Evolutionary conservation across 495 filamentous ascomycete species (phyloP).

Genomic region (Hypoxylon fuscum): DNA sequence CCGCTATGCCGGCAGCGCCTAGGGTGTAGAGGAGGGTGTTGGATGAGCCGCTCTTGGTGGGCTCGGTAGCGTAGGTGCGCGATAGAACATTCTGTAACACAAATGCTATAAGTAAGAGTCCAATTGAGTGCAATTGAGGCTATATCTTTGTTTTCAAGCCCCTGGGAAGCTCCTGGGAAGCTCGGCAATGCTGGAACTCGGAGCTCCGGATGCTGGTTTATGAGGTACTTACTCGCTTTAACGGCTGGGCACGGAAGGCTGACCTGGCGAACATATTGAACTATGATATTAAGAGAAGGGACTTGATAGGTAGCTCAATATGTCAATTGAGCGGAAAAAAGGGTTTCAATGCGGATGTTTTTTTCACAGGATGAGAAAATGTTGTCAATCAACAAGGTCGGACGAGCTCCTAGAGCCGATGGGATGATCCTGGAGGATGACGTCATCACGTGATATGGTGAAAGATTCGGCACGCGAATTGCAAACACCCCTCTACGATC

Average conservation of each 20-base stretch:
- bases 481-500: not conserved
- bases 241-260: constrained; percentile 55
- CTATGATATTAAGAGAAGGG: constrained; percentile 4
- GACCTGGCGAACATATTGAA: constrained; percentile 56
- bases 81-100: constrained; percentile 45
- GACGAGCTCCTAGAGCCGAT: constrained; percentile 33
- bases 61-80: constrained; percentile 65
- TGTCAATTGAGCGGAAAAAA: constrained; percentile 17
- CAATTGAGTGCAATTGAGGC: constrained; percentile 42
- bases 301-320: not conserved
- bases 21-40: constrained; percentile 56
- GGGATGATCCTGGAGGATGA: constrained; percentile 33
- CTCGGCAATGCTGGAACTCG: constrained; percentile 15
- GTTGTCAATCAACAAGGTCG: constrained; percentile 5
- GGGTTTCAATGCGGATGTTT: constrained; percentile 6
- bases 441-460: constrained; percentile 42
- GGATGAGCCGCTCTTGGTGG: constrained; percentile 47
- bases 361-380: constrained; percentile 11
- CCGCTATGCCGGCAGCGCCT: constrained; percentile 52
- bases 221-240: constrained; percentile 52
- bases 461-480: constrained; percentile 22
- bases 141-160: constrained; percentile 9
- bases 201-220: constrained; percentile 22
- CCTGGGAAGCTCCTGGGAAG: not conserved
- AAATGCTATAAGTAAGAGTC: not conserved